Base-by-base conservation (phyloP, 2,329 filamentous ascomycete genomes). In the Fusarium tanahbumbuense region DNA sequence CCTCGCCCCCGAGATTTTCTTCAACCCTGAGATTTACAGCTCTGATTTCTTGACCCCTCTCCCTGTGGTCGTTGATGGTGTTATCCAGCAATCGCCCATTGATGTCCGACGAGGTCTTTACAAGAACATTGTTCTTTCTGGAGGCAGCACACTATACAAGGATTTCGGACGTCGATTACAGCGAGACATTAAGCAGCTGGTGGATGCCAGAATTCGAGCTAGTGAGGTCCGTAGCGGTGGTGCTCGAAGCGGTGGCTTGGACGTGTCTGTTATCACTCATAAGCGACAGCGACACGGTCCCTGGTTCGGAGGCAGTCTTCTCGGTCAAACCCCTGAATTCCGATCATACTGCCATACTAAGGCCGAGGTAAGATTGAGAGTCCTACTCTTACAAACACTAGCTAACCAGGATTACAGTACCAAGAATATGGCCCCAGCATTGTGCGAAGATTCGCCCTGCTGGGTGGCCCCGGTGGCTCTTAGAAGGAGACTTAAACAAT, bases 21-120 rank as follows among this genome's bases (percentile, higher is more conserved):
- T 99, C 89, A 99, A 99, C 83, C 96, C 96, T 30, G 96, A 99
- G 84, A 99, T 99, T 77, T 98, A 98, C 87, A 97, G 93, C 67
- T 98, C 95, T 73, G 96, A 99, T 80, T 99, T 99, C 85, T 85
- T 99, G 72, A 99, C 96, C 15, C 96, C 96, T 16, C 88, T 99
- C 11, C 96, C 96, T 25, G 92, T 89, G 53, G 96, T 99, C 53
- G 97, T 99, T 67, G 96, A 99, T 78, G 92, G 92, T 60, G 96
- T 98, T 70, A 99, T 99, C 76, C 96, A 99, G 82, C 95, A 94
- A 60, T 97, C 95, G 34, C 96, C 96, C 44, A 99, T 99, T 76
- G 96, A 99, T 78, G 97, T 99, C 47, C 92, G 96, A 77, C 90
- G 96, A 83, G 96, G 96, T 44, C 87, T 99, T 40, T 99, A 99